Evolutionary conservation across 805 yeast genomes (phyloP).

Genomic region (Starmerella gropengiesseri): DNA sequence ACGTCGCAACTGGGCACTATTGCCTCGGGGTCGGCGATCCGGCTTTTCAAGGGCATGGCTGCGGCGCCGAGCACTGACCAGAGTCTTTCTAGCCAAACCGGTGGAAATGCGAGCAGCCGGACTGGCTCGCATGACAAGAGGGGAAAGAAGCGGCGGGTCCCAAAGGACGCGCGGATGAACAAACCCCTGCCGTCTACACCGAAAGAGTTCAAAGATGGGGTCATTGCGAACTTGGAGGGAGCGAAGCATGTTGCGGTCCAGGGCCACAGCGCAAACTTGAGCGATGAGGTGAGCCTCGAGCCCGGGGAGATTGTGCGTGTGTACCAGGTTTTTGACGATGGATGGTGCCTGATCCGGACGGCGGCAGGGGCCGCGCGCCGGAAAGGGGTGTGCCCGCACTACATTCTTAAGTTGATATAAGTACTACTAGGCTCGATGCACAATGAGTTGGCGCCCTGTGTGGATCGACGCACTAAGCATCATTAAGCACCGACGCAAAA

Average conservation of each 20-base stretch:
- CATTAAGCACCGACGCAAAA: too few relatives aligned
- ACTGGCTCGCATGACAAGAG: not conserved
- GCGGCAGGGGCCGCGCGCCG: constrained; percentile 1
- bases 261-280: constrained; percentile 67
- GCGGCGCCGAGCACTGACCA: not conserved
- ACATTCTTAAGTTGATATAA: constrained; percentile 15
- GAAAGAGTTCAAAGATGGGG: constrained; percentile 14
- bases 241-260: constrained; percentile 49
- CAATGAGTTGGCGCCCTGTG: too few relatives aligned
- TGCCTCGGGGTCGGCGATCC: too few relatives aligned
- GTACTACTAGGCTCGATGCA: too few relatives aligned
- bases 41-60: not conserved
- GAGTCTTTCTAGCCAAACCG: not conserved
- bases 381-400: constrained; percentile 21
- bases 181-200: constrained; percentile 24
- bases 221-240: constrained; percentile 20
- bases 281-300: constrained; percentile 61
- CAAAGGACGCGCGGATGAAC: constrained; percentile 10
- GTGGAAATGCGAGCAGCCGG: not conserved
- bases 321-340: constrained; percentile 75
- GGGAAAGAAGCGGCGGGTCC: not conserved
- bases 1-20: too few relatives aligned
- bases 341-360: constrained; percentile 71
- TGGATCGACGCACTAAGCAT: too few relatives aligned
- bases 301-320: constrained; percentile 65